Conservation (phyloP, 257 asterid genomes). For the Linaria vulgaris region DNA sequence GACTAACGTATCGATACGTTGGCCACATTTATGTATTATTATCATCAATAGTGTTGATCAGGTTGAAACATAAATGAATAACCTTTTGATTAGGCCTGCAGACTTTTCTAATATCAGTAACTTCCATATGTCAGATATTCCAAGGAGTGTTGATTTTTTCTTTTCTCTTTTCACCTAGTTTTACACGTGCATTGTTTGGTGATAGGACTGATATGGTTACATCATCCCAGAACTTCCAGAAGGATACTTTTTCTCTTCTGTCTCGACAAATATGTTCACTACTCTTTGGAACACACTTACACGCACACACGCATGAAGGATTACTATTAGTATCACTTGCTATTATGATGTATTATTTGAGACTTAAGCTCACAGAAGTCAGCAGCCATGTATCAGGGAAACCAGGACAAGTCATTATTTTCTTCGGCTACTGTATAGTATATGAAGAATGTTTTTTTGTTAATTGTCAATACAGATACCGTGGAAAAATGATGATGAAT, state of each 20-base stretch:
- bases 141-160: background rate
- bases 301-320: background rate
- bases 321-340: background rate
- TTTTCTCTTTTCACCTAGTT: background rate
- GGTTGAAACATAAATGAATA: too few relatives aligned
- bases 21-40: too few relatives aligned
- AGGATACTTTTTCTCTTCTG: background rate
- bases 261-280: background rate
- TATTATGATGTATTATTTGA: background rate
- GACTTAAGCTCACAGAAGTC: background rate
- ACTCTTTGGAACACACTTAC: background rate
- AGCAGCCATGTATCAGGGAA: background rate
- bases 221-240: background rate
- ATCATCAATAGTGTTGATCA: too few relatives aligned
- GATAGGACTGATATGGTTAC: background rate
- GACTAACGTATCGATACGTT: too few relatives aligned
- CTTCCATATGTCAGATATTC: too few relatives aligned
- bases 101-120: too few relatives aligned
- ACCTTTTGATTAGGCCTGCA: too few relatives aligned
- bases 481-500: conserved; percentile 72
- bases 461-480: conserved; percentile 60
- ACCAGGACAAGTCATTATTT: conserved; percentile 1
- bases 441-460: background rate
- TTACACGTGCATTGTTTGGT: background rate
- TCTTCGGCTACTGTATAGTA: background rate